Percentiles rank a stretch among this genome's conserved stretches.
Evolutionary conservation across 345 rosid species (phyloP).

Genomic region (Aethionema arabicum): DNA sequence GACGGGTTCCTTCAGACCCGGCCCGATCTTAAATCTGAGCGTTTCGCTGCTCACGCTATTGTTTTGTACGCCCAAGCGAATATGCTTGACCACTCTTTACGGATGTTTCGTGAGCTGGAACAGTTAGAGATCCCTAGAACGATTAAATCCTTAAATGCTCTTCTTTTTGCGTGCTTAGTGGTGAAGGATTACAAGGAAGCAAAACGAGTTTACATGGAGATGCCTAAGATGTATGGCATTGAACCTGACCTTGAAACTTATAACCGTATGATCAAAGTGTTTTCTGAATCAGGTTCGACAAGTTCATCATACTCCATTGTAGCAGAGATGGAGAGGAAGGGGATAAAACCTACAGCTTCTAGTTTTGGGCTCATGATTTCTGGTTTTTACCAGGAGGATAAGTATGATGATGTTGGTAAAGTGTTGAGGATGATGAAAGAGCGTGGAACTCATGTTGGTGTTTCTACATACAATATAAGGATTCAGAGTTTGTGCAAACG

Average conservation of each 20-base stretch:
- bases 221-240: conserved; percentile 51
- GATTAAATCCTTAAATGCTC: conserved; percentile 59
- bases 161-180: conserved; percentile 60
- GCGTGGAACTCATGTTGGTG: conserved; percentile 41
- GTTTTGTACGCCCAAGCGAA: conserved; percentile 76
- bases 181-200: conserved; percentile 58
- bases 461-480: conserved; percentile 54
- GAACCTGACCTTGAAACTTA: conserved; percentile 66
- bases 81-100: conserved; percentile 63
- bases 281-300: conserved; percentile 61
- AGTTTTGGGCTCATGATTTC: conserved; percentile 54
- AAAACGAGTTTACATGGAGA: conserved; percentile 60
- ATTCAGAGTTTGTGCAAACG: conserved; percentile 67
- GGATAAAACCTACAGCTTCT: conserved; percentile 47
- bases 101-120: conserved; percentile 54
- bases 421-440: conserved; percentile 62
- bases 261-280: conserved; percentile 61
- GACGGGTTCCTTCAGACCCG: conserved; percentile 54
- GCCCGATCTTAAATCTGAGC: conserved; percentile 61
- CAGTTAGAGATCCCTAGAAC: conserved; percentile 43
- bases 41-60: conserved; percentile 60
- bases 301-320: conserved; percentile 62
- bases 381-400: conserved; percentile 77
- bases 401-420: conserved; percentile 66
- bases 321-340: conserved; percentile 74